phyloP scores from a whole-genome alignment of 2,329 filamentous ascomycete species.

The Tolypocladium amazonense region DNA sequence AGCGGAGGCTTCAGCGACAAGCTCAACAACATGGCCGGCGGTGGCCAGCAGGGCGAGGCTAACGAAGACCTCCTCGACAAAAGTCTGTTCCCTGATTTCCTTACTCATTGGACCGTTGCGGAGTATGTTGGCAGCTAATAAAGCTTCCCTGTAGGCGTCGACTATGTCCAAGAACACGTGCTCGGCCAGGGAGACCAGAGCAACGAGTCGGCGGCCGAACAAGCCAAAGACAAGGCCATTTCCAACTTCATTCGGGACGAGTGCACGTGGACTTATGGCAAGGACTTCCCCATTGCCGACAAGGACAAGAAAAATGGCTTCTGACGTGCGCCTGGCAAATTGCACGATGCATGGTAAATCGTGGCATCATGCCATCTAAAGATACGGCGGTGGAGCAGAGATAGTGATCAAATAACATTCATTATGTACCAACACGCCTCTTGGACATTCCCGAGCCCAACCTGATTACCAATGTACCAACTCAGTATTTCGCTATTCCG shows the following conservation, averaged over 20 bases:
- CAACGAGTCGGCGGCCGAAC: slow-evolving; percentile 64
- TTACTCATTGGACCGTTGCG: neutral
- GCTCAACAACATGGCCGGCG: slow-evolving; percentile 61
- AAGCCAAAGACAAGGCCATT: slow-evolving; percentile 75
- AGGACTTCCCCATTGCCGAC: slow-evolving; percentile 59
- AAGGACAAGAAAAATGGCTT: slow-evolving; percentile 39
- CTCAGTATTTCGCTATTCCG: no score
- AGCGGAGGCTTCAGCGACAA: slow-evolving; percentile 44
- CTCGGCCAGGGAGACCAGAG: slow-evolving; percentile 59
- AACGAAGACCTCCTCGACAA: slow-evolving; percentile 79
- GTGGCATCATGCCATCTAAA: neutral
- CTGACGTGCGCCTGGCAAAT: neutral
- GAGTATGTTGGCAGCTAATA: neutral
- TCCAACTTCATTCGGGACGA: slow-evolving; percentile 59
- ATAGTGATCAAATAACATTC: neutral
- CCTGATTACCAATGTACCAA: neutral
- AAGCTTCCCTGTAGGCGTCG: slow-evolving; percentile 45
- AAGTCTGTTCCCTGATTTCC: slow-evolving; percentile 30
- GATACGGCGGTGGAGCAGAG: neutral
- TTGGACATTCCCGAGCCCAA: neutral
- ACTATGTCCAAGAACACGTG: slow-evolving; percentile 67
- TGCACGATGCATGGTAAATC: neutral
- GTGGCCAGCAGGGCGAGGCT: slow-evolving; percentile 65
- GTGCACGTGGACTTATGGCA: slow-evolving; percentile 61
- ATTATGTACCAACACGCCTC: neutral